phyloP scores from a whole-genome alignment of 352 stramenopile species.

The Proteromonas lacertae region DNA sequence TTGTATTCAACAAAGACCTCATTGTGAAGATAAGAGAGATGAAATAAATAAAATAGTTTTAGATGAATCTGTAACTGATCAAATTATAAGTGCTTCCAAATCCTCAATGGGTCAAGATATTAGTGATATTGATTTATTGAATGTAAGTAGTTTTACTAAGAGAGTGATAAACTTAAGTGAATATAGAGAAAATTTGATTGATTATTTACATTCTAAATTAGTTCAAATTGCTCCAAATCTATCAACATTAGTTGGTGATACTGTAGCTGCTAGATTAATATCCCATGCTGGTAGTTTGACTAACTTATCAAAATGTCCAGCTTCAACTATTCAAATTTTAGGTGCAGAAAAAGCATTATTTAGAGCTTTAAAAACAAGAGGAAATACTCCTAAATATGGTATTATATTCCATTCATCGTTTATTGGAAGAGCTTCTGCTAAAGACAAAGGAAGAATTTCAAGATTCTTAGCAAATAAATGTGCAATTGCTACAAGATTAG shows the following conservation, averaged over 20 bases:
- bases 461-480: slow-evolving; percentile 99
- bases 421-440: slow-evolving; percentile 85
- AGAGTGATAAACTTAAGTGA: slow-evolving; percentile 90
- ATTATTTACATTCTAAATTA: slow-evolving; percentile 77
- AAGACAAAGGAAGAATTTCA: slow-evolving; percentile 98
- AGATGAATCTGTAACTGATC: slow-evolving; percentile 73
- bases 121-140: slow-evolving; percentile 92
- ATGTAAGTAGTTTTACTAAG: slow-evolving; percentile 88
- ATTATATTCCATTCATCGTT: slow-evolving; percentile 99
- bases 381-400: slow-evolving; percentile 97
- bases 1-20: slow-evolving; percentile 69
- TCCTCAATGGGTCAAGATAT: slow-evolving; percentile 99
- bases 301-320: slow-evolving; percentile 92
- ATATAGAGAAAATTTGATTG: slow-evolving; percentile 73
- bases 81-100: slow-evolving; percentile 60
- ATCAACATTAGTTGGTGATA: slow-evolving; percentile 75
- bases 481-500: slow-evolving; percentile 89
- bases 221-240: slow-evolving; percentile 88
- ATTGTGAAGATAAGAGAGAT: slow-evolving; percentile 18
- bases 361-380: slow-evolving; percentile 94
- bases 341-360: slow-evolving; percentile 99
- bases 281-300: slow-evolving; percentile 92
- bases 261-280: slow-evolving; percentile 91
- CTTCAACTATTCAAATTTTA: slow-evolving; percentile 97
- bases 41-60: slow-evolving; percentile 58